Base-by-base conservation (phyloP, 2,329 filamentous ascomycete species). In the Myriosclerotinia curreyana region DNA sequence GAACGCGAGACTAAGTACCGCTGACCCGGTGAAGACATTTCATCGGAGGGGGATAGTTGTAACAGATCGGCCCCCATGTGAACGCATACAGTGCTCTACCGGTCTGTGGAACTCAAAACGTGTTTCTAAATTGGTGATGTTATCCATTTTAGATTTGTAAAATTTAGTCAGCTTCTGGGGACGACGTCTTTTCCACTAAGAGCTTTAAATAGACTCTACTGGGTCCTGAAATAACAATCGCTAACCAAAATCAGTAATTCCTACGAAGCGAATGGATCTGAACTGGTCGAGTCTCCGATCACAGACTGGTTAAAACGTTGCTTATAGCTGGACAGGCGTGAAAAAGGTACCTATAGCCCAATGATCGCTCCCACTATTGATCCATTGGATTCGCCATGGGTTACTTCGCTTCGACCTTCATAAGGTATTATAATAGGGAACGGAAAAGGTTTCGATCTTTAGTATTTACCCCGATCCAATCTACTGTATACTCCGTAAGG, bases 391-490 rank as follows among this genome's bases (percentile, higher is more conserved):
- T n/a, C 22, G 49, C n/a, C 52, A 63, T 31, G 51, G 51, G 22
- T 46, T 20, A 7, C 20, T 40, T n/a, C 31, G 54, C 17, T 38
- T 42, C 25, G 31, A 38, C 40, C 60, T 54, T 44, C 56, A 50
- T 14, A 60, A 22, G 44, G 31, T 48, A 22, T 14, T n/a, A n/a
- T n/a, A n/a, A 25, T 50, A 22, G 56, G 9, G 31, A 55, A 62
- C 60, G 49, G 60, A 15, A 62, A 55, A 62, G 25, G 60, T 55
- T 62, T 44, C 60, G 51, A 63, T 63, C 52, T 58, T 50, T n/a
- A n/a, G n/a, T n/a, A n/a, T n/a, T n/a, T 49, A 48, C 31, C 42
- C 17, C 51, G 42, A 58, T 58, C 12, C 42, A 62, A 56, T 56
- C 42, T 49, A 25, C 17, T 31, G 28, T 31, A 31, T 31, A 31